Evolutionary conservation across 2,329 filamentous ascomycete genomes (phyloP), one percentile per base, ranked within the genome.

Genomic region (Aspergillus quadricinctus): DNA sequence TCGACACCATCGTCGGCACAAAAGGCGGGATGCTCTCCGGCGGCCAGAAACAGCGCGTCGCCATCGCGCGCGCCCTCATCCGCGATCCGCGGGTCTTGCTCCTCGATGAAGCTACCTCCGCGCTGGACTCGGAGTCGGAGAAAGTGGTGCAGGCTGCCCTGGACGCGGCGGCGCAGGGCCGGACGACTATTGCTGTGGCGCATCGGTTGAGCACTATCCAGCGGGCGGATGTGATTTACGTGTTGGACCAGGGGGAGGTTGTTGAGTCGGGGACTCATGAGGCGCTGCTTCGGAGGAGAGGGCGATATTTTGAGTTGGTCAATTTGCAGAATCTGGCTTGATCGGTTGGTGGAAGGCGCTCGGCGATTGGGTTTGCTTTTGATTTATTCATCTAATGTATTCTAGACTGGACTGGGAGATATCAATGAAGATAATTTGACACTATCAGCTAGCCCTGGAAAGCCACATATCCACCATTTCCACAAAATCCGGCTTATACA

Each of bases 21-120:
- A 96, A 96, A 77, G 94, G 93, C 45, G 83, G 85, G 14, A 83
- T 97, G 70, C 78, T 96, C 17, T 92, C 88, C 1, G 93, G 94
- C 54, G 94, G 93, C 0, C 94, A 97, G 75, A 96, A 96, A 71
- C 93, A 97, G 75, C 89, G 94, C 57, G 87, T 97, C 37, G 93
- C 92, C 51, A 97, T 97, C 69, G 93, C 94, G 3, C 86, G 93
- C 4, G 94, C 93, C 0, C 79, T 97, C 11, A 86, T 97, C 45
- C 88, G 93, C 14, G 85, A 96, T 66, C 93, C 94, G 5, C 92
- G 90, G 73, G 86, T 97, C 57, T 77, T 97, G 3, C 82, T 94
- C 0, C 82, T 95, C 0, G 90, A 94, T 66, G 90, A 94, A 77
- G 90, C 90, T 1, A 84, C 81, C 1, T 80, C 76, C 4, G 81